Conservation (phyloP, 768 basidiomycete genomes). For the Boletus rubescentipes region DNA sequence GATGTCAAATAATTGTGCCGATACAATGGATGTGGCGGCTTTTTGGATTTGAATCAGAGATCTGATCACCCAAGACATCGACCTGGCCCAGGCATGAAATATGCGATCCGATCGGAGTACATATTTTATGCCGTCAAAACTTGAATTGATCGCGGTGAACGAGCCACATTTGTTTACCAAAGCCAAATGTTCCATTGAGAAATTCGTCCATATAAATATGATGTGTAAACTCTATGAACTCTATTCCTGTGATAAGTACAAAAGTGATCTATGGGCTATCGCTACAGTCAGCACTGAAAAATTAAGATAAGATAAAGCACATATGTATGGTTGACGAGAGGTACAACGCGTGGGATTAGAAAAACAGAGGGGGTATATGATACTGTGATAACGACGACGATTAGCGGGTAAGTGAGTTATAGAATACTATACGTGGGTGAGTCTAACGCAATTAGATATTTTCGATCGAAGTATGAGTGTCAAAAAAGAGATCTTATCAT, state of each 20-base stretch:
- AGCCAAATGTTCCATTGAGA: neutral
- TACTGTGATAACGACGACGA: neutral
- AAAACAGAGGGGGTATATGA: neutral
- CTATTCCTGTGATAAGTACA: constrained; percentile 10
- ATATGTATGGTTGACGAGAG: neutral
- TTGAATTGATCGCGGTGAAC: neutral
- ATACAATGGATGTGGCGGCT: neutral
- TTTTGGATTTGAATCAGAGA: neutral
- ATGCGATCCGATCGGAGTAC: neutral
- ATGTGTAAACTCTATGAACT: neutral
- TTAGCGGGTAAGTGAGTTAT: neutral
- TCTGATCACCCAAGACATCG: neutral
- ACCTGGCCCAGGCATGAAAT: neutral
- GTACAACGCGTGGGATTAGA: neutral
- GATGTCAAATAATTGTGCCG: neutral
- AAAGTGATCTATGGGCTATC: constrained; percentile 2
- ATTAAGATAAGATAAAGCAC: neutral
- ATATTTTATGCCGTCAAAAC: neutral
- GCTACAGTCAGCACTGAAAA: constrained; percentile 17
- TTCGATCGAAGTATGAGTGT: neutral
- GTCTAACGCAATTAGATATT: neutral
- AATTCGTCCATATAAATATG: neutral
- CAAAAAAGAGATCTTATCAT: constrained; percentile 2
- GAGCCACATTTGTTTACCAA: neutral
- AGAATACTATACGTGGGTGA: neutral